These are phyloP conservation scores for Coprinopsis strossmayeri DNA, from an alignment of 768 basidiomycete species.

Conservation along the genomic window DNA sequence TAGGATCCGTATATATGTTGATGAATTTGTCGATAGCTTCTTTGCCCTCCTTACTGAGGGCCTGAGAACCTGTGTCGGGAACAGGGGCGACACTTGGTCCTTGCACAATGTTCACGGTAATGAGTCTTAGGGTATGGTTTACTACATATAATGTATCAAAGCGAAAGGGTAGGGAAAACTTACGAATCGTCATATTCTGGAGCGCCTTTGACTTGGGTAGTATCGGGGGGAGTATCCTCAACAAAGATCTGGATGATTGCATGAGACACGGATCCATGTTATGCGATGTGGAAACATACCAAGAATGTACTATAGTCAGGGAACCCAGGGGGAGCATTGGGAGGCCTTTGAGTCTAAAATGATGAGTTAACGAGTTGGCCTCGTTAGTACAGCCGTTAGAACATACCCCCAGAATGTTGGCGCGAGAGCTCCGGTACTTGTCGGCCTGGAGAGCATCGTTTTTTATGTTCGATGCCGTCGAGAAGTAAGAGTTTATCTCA, in stretches of 20 bases:
- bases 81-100: not conserved
- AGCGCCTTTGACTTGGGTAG: not conserved
- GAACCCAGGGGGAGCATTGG: conserved; percentile 1
- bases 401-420: not conserved
- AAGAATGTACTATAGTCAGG: not conserved
- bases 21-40: not conserved
- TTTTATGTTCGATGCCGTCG: not conserved
- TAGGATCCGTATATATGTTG: not conserved
- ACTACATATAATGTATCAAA: too few species aligned
- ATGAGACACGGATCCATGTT: too few species aligned
- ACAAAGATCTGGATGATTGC: not conserved
- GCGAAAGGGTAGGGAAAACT: too few species aligned
- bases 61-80: not conserved
- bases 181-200: conserved; percentile 1
- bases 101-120: not conserved
- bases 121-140: too few species aligned
- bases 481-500: not conserved
- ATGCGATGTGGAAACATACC: not conserved
- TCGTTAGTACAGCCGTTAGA: not conserved
- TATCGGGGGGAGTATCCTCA: not conserved
- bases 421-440: not conserved
- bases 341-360: not conserved
- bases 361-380: not conserved
- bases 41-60: not conserved
- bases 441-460: not conserved